Base-by-base conservation (phyloP, 768 basidiomycete genomes). In the Epithele typhae region DNA sequence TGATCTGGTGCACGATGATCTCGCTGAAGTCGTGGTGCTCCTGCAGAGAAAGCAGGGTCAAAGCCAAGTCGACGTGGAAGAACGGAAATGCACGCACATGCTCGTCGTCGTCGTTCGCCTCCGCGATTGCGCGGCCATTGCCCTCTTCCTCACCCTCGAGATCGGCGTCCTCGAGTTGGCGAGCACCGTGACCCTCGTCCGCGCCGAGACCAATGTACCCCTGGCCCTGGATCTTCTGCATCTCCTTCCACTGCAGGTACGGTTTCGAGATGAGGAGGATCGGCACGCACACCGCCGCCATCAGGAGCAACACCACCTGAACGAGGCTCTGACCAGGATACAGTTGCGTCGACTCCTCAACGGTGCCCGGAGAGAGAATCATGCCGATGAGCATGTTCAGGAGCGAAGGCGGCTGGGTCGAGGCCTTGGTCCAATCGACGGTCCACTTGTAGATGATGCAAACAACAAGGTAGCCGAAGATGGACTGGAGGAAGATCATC, bases 391-490 rank as follows among this genome's bases (percentile, higher is more conserved):
- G 74, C 90, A 93, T 92, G 71, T 90, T 95, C 59, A 99, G 72
- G 43, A 99, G 73, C 38, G 91, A 92, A 1, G 96, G 96, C 12
- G 96, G 92, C 27, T 72, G 68, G 7, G 77, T 79, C 2, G 76
- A 55, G 11, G 83, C 74, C 43, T 71, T 75, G 5, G 80, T 73
- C 96, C 96, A 99, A 68, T 99, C 91, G 50, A 92, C 74, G 22
- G 81, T 78, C 96, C 96, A 99, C 64, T 99, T 98, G 83, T 94
- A 93, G 57, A 97, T 64, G 69, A 98, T 96, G 68, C 90, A 93
- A 48, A 95, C 49, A 43, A 88, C 88, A 27, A 98, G 81, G 65
- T 98, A 98, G 43, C 95, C 96, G 60, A 99, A 99, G 66, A 99
- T 96, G 15, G 90, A 93, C 64, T 95, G 89, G 54, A 99, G 73